Conservation (phyloP, 2,329 filamentous ascomycete species). For the Colletotrichum sp. region DNA sequence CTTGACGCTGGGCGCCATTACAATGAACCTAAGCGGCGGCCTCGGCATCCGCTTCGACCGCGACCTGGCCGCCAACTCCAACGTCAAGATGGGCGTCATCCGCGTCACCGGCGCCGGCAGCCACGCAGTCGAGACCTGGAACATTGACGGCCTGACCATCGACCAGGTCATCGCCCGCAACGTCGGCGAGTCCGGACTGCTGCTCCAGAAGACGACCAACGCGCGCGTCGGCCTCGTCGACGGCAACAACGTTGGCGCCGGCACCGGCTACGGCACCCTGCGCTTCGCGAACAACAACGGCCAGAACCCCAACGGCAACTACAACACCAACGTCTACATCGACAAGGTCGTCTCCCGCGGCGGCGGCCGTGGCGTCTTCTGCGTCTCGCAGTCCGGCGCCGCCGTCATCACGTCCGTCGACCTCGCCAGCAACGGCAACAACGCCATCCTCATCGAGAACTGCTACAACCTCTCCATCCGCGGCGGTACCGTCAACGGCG, state of each 20-base stretch:
- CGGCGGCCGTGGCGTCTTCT: constrained; percentile 62
- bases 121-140: constrained; percentile 65
- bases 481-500: constrained; percentile 56
- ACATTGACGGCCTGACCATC: constrained; percentile 60
- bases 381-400: constrained; percentile 61
- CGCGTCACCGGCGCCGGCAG: constrained; percentile 56
- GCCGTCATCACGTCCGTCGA: constrained; percentile 54
- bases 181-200: constrained; percentile 61
- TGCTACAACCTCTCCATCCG: constrained; percentile 60
- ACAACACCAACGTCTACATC: constrained; percentile 57
- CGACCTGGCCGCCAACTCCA: constrained; percentile 54
- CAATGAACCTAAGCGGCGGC: constrained; percentile 58
- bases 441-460: constrained; percentile 64
- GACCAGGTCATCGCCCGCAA: constrained; percentile 56
- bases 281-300: constrained; percentile 64
- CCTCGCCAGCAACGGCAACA: constrained; percentile 58
- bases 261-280: constrained; percentile 60
- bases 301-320: constrained; percentile 49
- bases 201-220: constrained; percentile 59
- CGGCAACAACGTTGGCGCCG: constrained; percentile 57
- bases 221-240: constrained; percentile 59
- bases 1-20: constrained; percentile 56
- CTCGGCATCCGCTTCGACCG: constrained; percentile 64
- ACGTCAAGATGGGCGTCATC: constrained; percentile 59
- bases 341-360: constrained; percentile 60